A percentile compares a stretch with the other conserved stretches of the same genome.
These are phyloP conservation scores for Monosporascus sp. DNA, from an alignment of 2,329 filamentous ascomycete genomes.

Conservation along the genomic window DNA sequence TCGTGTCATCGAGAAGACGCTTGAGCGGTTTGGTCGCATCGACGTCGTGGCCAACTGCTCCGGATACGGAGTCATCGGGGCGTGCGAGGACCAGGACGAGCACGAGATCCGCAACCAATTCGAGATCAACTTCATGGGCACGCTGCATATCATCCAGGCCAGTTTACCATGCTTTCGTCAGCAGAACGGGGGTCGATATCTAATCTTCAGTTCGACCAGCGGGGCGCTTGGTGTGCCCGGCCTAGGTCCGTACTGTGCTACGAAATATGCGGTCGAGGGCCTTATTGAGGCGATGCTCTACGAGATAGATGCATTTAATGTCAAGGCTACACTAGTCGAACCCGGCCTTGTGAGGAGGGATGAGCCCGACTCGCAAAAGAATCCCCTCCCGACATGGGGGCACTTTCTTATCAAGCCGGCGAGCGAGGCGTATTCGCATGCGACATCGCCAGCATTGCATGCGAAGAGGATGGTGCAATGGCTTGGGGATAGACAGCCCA, in stretches of 20 bases:
- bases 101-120: slow-evolving; percentile 94
- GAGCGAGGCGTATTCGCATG: slow-evolving; percentile 72
- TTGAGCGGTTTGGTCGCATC: slow-evolving; percentile 72
- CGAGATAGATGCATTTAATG: slow-evolving; percentile 84
- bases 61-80: slow-evolving; percentile 90
- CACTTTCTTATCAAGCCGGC: slow-evolving; percentile 88
- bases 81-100: slow-evolving; percentile 95
- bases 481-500: slow-evolving; percentile 88
- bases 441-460: slow-evolving; percentile 80
- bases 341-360: slow-evolving; percentile 84
- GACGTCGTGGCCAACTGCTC: slow-evolving; percentile 92
- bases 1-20: slow-evolving; percentile 62
- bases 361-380: slow-evolving; percentile 55
- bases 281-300: slow-evolving; percentile 96
- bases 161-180: slow-evolving; percentile 83
- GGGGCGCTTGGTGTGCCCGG: slow-evolving; percentile 92
- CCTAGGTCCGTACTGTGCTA: slow-evolving; percentile 89
- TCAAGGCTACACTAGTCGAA: slow-evolving; percentile 90
- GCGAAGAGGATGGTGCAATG: slow-evolving; percentile 89
- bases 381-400: slow-evolving; percentile 73
- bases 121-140: slow-evolving; percentile 96
- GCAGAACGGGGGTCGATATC: slow-evolving; percentile 70
- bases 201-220: slow-evolving; percentile 91
- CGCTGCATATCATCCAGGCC: slow-evolving; percentile 84
- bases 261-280: slow-evolving; percentile 94